These are phyloP conservation scores for Neckera pumila DNA, from an alignment of 225 moss, liverwort and hornwort genomes.

Conservation along the genomic window DNA sequence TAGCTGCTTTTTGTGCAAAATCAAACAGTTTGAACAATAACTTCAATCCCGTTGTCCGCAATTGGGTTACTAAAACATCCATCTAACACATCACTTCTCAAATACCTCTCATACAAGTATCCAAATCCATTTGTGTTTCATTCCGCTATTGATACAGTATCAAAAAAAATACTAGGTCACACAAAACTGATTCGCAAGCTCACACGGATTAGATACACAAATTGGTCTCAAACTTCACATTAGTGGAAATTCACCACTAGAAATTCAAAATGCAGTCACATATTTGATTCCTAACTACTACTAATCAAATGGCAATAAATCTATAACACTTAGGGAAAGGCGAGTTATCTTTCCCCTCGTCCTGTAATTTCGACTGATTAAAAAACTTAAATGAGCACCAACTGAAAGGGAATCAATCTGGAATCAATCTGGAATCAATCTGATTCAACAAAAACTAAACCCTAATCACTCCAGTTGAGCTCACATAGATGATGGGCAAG, in stretches of 20 bases:
- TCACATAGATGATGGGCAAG: neutral
- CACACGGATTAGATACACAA: neutral
- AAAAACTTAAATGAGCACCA: neutral
- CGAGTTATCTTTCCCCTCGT: slow-evolving; percentile 7
- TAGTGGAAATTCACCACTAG: neutral
- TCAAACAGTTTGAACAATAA: neutral
- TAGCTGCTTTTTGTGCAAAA: neutral
- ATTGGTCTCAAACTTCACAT: neutral
- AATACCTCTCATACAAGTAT: too few species aligned
- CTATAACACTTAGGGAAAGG: neutral
- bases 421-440: neutral
- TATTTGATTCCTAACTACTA: neutral
- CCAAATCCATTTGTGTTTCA: neutral
- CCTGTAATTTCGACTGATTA: slow-evolving; percentile 26
- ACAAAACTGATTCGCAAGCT: neutral
- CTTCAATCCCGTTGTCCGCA: neutral
- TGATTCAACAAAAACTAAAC: neutral
- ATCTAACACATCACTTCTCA: neutral
- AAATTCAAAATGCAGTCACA: neutral
- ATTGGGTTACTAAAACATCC: neutral
- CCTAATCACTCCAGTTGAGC: neutral
- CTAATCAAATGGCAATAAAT: neutral
- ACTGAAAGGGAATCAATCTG: neutral
- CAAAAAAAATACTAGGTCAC: too few species aligned
- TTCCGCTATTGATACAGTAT: too few species aligned